These are phyloP conservation scores for Ceratobasidium sp. DNA, from an alignment of 1,284 basidiomycete species.

Conservation along the genomic window DNA sequence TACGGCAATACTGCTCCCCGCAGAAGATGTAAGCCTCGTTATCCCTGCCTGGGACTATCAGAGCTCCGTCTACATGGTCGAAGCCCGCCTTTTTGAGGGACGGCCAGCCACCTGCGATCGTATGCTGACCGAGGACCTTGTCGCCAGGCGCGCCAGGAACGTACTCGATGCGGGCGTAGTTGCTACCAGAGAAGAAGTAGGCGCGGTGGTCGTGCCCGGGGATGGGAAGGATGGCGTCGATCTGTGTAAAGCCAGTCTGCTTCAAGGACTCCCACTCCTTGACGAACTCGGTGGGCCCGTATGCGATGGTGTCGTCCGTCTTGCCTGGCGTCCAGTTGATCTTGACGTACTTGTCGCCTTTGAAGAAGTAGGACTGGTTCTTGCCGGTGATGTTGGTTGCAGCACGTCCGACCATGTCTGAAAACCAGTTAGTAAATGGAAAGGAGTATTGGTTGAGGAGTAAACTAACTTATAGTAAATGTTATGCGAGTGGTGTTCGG, in stretches of 20 bases:
- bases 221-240: conserved; percentile 33
- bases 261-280: conserved; percentile 24
- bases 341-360: conserved; percentile 10
- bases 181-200: conserved; percentile 25
- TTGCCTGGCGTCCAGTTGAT: conserved; percentile 30
- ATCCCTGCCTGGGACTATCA: conserved; percentile 13
- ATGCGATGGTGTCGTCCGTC: not conserved
- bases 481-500: too few relatives aligned
- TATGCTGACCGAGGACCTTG: not conserved
- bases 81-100: conserved; percentile 27
- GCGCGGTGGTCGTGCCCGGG: conserved; percentile 7
- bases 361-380: conserved; percentile 27
- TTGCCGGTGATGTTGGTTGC: conserved; percentile 9
- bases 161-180: conserved; percentile 16
- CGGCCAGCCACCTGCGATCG: not conserved
- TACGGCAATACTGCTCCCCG: conserved; percentile 9
- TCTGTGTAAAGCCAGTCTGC: conserved; percentile 22
- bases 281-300: conserved; percentile 14
- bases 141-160: conserved; percentile 3
- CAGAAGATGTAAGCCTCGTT: conserved; percentile 34
- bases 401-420: conserved; percentile 30
- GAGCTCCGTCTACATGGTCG: conserved; percentile 12
- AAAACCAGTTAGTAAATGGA: too few relatives aligned
- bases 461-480: too few relatives aligned
- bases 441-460: too few relatives aligned